Conservation (phyloP, 2,329 filamentous ascomycete genomes). For the Scopulariopsis brevicaulis region DNA sequence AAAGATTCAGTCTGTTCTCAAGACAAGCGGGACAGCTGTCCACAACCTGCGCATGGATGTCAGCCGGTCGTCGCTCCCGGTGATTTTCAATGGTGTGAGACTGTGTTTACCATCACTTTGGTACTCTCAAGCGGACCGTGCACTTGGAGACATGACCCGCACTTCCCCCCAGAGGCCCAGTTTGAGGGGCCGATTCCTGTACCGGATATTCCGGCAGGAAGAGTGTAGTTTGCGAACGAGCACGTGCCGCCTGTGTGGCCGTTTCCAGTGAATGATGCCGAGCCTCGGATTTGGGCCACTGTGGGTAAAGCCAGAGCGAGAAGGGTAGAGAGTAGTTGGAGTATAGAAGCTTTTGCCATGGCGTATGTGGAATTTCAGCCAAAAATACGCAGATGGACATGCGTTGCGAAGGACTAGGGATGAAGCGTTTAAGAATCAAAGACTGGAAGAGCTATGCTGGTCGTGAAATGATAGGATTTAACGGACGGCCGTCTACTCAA, state of each 20-base stretch:
- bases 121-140: constrained; percentile 6
- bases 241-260: constrained; percentile 7
- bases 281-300: constrained; percentile 1
- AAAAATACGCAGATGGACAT: not conserved
- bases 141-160: constrained; percentile 9
- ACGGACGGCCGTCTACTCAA: no score
- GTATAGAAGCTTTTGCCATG: not conserved
- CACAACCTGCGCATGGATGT: constrained; percentile 4
- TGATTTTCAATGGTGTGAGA: no score
- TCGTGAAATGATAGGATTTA: no score
- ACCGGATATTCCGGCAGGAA: constrained; percentile 7
- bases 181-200: constrained; percentile 8
- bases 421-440: no score
- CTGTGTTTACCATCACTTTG: constrained; percentile 7
- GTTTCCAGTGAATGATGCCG: constrained; percentile 6
- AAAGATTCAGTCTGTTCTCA: constrained; percentile 8
- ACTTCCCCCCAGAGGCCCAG: constrained; percentile 7
- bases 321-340: not conserved
- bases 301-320: not conserved
- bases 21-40: constrained; percentile 9
- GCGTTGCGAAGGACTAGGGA: no score
- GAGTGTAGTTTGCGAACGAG: constrained; percentile 8
- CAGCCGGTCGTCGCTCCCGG: not conserved
- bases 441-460: no score
- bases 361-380: not conserved